These are phyloP conservation scores for Dactylellina drechsleri DNA, from an alignment of 2,329 filamentous ascomycete species.

Conservation along the genomic window DNA sequence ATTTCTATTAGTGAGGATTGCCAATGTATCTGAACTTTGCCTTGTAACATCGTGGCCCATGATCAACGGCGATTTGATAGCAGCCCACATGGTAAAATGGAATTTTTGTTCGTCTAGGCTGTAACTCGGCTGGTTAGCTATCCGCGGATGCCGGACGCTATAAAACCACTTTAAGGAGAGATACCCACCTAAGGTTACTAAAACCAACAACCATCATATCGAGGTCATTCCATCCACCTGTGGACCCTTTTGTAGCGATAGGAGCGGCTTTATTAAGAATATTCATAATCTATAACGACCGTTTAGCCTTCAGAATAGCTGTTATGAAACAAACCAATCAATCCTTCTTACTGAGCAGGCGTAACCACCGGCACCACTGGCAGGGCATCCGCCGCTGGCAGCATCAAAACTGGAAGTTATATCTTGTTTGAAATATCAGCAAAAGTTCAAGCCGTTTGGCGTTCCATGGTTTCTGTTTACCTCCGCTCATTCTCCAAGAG, in stretches of 20 bases:
- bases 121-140: constrained; percentile 7
- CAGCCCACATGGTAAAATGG: constrained; percentile 65
- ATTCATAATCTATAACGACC: constrained; percentile 29
- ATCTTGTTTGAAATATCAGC: constrained; percentile 14
- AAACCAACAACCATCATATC: constrained; percentile 63
- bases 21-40: constrained; percentile 60
- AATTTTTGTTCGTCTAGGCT: constrained; percentile 62
- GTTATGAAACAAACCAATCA: background rate
- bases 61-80: constrained; percentile 64
- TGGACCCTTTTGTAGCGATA: constrained; percentile 24
- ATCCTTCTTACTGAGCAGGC: constrained; percentile 22
- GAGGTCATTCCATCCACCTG: constrained; percentile 57
- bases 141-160: constrained; percentile 42
- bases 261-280: constrained; percentile 56
- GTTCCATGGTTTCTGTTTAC: constrained; percentile 5
- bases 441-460: background rate
- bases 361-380: constrained; percentile 23
- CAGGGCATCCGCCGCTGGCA: constrained; percentile 18
- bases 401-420: constrained; percentile 33
- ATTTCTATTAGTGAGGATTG: constrained; percentile 63
- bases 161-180: background rate
- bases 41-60: constrained; percentile 62
- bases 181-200: constrained; percentile 57
- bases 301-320: background rate
- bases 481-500: constrained; percentile 63